Evolutionary conservation across 345 rosid genomes (phyloP).

Genomic region (Gossypium thurberi): DNA sequence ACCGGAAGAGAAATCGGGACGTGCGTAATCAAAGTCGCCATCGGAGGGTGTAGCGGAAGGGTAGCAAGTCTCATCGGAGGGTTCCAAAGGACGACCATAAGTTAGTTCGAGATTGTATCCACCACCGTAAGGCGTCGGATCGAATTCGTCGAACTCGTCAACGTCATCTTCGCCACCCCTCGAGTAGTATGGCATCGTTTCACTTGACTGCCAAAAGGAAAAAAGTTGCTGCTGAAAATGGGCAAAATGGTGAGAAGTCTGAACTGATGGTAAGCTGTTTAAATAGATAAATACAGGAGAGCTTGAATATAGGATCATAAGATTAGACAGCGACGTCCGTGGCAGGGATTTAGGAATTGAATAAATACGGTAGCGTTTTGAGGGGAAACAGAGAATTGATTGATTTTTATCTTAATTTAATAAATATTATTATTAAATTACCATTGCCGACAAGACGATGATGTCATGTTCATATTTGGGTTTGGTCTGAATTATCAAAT

Average conservation of each 20-base stretch:
- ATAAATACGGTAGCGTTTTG: neutral
- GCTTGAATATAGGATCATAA: neutral
- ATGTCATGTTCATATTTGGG: neutral
- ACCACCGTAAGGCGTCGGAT: slow-evolving; percentile 92
- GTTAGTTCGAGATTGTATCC: slow-evolving; percentile 65
- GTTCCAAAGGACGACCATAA: slow-evolving; percentile 77
- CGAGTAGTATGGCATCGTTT: slow-evolving; percentile 77
- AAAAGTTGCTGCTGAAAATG: neutral
- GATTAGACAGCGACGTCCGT: neutral
- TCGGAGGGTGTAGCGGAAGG: slow-evolving; percentile 32
- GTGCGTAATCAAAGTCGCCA: slow-evolving; percentile 53
- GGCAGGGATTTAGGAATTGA: neutral
- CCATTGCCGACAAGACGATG: neutral
- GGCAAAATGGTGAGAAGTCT: neutral
- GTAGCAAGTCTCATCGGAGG: slow-evolving; percentile 67
- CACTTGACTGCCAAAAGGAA: no score
- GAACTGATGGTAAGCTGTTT: neutral
- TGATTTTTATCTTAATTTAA: neutral
- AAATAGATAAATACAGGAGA: neutral
- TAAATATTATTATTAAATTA: neutral
- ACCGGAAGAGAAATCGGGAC: slow-evolving; percentile 58
- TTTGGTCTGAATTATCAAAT: no score
- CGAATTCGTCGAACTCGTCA: slow-evolving; percentile 78
- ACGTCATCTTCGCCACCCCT: slow-evolving; percentile 43
- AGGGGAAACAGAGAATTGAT: neutral